Conservation (phyloP, 371 early-diverging fungal species). For the Mortierella sp. region DNA sequence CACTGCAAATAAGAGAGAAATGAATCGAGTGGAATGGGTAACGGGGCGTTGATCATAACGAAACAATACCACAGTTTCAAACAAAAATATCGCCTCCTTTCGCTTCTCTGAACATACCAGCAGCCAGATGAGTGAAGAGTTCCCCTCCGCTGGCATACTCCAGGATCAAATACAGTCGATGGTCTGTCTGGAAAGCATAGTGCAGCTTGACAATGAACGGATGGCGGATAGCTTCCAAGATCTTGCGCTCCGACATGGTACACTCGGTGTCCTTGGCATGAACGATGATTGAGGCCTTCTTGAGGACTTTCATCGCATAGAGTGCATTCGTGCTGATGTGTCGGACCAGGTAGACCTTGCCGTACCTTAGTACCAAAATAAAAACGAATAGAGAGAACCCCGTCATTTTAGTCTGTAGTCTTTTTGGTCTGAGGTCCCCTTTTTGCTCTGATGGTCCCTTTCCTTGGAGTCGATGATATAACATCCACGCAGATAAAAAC, state of each 20-base stretch:
- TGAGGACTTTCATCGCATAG: slow-evolving; percentile 95
- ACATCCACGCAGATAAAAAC: too few species aligned
- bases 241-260: slow-evolving; percentile 80
- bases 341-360: slow-evolving; percentile 84
- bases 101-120: slow-evolving; percentile 50
- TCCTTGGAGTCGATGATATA: slow-evolving; percentile 1
- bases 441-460: too few species aligned
- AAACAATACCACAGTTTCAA: not conserved
- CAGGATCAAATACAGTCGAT: slow-evolving; percentile 92
- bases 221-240: slow-evolving; percentile 82
- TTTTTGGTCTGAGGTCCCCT: too few species aligned
- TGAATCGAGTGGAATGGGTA: not conserved
- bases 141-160: slow-evolving; percentile 99
- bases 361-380: slow-evolving; percentile 65
- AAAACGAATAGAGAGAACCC: slow-evolving; percentile 2
- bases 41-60: not conserved
- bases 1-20: too few species aligned
- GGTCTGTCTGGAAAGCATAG: slow-evolving; percentile 93
- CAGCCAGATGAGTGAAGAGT: slow-evolving; percentile 93
- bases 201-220: slow-evolving; percentile 97
- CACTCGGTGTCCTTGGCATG: slow-evolving; percentile 78
- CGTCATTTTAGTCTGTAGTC: too few species aligned
- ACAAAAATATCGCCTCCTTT: not conserved
- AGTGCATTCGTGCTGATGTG: slow-evolving; percentile 69
- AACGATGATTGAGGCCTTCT: slow-evolving; percentile 85